Evolutionary conservation across 169 alveolate genomes (phyloP).

Genomic region (Miamiensis avidus): DNA sequence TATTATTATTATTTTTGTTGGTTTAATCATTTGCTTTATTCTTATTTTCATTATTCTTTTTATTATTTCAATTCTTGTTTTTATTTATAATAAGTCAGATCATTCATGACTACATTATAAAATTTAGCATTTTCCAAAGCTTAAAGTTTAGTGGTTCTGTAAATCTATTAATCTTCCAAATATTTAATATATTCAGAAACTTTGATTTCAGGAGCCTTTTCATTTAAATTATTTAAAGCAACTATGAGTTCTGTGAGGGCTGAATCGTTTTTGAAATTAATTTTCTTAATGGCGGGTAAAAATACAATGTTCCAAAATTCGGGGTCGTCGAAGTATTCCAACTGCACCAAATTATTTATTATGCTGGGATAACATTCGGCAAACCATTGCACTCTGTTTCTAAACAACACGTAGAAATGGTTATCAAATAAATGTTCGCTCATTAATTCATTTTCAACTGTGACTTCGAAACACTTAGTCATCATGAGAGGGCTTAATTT

Average conservation of each 20-base stretch:
- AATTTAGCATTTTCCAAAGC: slow-evolving; percentile 30
- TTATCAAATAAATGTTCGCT: slow-evolving; percentile 20
- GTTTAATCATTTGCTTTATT: background rate
- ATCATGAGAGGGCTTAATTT: background rate
- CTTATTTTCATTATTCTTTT: background rate
- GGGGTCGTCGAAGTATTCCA: background rate
- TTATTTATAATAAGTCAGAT: background rate
- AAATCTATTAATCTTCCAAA: background rate
- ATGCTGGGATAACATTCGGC: background rate
- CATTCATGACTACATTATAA: slow-evolving; percentile 24
- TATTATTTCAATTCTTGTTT: background rate
- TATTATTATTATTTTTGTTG: no score
- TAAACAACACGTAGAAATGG: slow-evolving; percentile 16
- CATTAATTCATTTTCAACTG: slow-evolving; percentile 5
- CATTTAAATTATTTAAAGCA: background rate
- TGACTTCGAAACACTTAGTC: slow-evolving; percentile 13
- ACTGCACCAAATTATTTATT: background rate
- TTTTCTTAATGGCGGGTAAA: background rate
- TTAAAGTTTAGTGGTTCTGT: slow-evolving; percentile 6
- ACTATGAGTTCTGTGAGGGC: background rate
- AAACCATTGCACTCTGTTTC: slow-evolving; percentile 23
- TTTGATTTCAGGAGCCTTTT: background rate
- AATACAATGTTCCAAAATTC: background rate
- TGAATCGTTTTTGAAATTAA: background rate
- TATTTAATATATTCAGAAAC: background rate